Evolutionary conservation across 1,284 basidiomycete genomes (phyloP), one percentile per base, ranked within the genome.

Genomic region (Caloboletus firmus): DNA sequence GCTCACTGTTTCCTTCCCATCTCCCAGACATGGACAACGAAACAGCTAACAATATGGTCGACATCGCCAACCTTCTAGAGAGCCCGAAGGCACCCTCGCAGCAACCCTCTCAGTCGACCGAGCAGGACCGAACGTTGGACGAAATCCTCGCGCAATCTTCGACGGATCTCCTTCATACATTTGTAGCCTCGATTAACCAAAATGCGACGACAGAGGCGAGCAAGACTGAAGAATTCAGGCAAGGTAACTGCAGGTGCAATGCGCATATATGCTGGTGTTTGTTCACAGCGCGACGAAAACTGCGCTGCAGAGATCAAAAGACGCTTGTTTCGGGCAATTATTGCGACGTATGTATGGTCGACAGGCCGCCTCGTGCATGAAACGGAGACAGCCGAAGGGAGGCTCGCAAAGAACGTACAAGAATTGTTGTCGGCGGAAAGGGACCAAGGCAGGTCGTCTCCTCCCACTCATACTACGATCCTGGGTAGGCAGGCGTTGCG

Each of bases 361-460:
- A 65, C 34, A 3, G 68, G 60, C 4, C 66, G 69, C 1, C 30
- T 66, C 17, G 30, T 44, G 10, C 56, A 59, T 3, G 70, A 69
- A 32, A 48, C 49, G 13, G 44, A 56, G 31, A n/a, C 28, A 1
- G 57, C 57, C 0, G 56, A 67, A 15, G 52, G 34, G 0, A 37
- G 35, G 24, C 59, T 74, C 5, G 51, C 52, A 15, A 48, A 51
- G 8, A 63, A 58, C 7, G 61, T 74, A 43, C 59, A 62, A 24
- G 58, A 17, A 0, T 34, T 76, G 49, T 24, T 64, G 32, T 48
- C 56, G 41, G 55, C 56, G 8, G 68, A 72, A 51, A 54, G 61
- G 50, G 73, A 76, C 57, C 74, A 76, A 76, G 73, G 73, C 74
- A 75, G 65, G 75, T 76, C 59, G 42, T 63, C 63, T 67, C 57